These are phyloP conservation scores for Colletotrichum sp. DNA, from an alignment of 2,329 filamentous ascomycete species.

Conservation along the genomic window DNA sequence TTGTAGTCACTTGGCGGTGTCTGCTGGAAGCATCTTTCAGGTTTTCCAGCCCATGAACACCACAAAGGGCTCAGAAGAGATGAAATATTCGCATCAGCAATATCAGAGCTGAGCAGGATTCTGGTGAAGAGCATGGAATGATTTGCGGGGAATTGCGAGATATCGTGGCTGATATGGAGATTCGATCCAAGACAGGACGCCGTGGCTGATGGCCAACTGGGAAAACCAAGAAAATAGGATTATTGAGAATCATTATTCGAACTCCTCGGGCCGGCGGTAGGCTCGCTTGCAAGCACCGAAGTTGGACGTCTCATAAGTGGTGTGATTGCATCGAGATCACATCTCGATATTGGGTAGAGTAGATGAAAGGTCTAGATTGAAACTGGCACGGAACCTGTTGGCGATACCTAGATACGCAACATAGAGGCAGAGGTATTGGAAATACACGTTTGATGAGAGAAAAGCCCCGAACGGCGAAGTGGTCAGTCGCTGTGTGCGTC, in stretches of 20 bases:
- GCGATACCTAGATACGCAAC: neutral
- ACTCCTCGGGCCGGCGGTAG: neutral
- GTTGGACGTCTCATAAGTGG: neutral
- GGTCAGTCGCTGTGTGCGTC: neutral
- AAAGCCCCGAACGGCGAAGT: neutral
- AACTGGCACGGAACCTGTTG: neutral
- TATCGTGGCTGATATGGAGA: neutral
- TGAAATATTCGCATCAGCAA: neutral
- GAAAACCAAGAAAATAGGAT: slow-evolving; percentile 8
- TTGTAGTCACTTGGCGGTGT: neutral
- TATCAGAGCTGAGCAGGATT: neutral
- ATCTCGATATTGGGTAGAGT: neutral
- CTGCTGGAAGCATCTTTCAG: neutral
- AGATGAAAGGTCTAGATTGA: neutral
- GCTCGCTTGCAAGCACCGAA: neutral
- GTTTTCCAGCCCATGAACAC: neutral
- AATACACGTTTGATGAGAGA: neutral
- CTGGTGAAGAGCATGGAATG: neutral
- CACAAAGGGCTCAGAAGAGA: neutral
- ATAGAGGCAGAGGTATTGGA: too few relatives aligned
- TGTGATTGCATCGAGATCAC: neutral
- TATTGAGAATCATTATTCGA: neutral
- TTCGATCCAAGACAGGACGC: slow-evolving; percentile 1
- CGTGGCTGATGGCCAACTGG: neutral
- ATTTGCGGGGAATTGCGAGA: neutral